These are phyloP conservation scores for Thielaviopsis euricoi DNA, from an alignment of 2,329 filamentous ascomycete species.

Conservation along the genomic window DNA sequence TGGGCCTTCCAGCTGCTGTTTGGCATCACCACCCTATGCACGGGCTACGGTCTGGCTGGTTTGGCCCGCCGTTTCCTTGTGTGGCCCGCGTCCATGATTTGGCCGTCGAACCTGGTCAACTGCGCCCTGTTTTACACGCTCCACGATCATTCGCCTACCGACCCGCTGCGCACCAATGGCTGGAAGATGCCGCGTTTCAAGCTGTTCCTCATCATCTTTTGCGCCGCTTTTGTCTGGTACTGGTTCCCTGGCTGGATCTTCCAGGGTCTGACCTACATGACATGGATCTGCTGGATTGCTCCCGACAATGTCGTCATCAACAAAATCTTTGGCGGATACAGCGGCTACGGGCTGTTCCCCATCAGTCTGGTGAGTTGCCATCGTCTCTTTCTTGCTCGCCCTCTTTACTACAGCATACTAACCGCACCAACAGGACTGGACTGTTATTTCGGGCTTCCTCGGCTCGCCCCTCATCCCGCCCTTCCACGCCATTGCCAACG, in stretches of 20 bases:
- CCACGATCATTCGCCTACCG: slow-evolving; percentile 39
- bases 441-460: slow-evolving; percentile 38
- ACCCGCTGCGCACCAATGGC: slow-evolving; percentile 34
- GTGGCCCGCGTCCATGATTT: slow-evolving; percentile 47
- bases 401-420: not conserved
- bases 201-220: slow-evolving; percentile 37
- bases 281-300: slow-evolving; percentile 44
- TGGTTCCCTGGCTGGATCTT: slow-evolving; percentile 48
- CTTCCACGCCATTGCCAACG: slow-evolving; percentile 44
- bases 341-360: slow-evolving; percentile 44
- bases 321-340: slow-evolving; percentile 46
- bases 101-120: slow-evolving; percentile 44
- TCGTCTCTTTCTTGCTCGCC: slow-evolving; percentile 20
- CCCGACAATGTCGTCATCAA: slow-evolving; percentile 46
- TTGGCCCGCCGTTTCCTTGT: slow-evolving; percentile 41
- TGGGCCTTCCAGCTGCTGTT: slow-evolving; percentile 44
- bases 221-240: slow-evolving; percentile 38
- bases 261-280: slow-evolving; percentile 43
- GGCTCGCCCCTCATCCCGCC: slow-evolving; percentile 41
- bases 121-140: slow-evolving; percentile 46
- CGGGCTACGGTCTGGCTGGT: slow-evolving; percentile 48
- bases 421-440: slow-evolving; percentile 35
- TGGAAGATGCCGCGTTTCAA: slow-evolving; percentile 42
- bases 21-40: slow-evolving; percentile 42
- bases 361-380: slow-evolving; percentile 25